Percentiles rank a stretch among this genome's conserved stretches.
phyloP scores from a whole-genome alignment of 345 rosid genomes.

The Syzygium oleosum region DNA sequence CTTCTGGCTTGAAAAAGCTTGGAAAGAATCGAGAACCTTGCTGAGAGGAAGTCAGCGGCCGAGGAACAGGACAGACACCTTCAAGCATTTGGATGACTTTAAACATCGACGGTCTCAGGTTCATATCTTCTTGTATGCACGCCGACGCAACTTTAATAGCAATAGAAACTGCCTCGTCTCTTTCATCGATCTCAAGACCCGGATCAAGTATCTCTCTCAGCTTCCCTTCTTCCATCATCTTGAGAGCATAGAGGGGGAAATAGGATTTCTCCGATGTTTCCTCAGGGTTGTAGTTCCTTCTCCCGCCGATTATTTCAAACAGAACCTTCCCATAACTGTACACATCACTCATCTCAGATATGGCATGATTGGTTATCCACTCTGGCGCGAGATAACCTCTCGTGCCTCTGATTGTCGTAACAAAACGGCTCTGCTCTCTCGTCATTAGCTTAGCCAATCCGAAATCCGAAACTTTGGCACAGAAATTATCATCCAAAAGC shows the following conservation, averaged over 20 bases:
- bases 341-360: slow-evolving; percentile 91
- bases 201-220: slow-evolving; percentile 60
- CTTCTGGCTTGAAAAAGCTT: slow-evolving; percentile 39
- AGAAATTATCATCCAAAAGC: slow-evolving; percentile 66
- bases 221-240: slow-evolving; percentile 88
- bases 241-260: slow-evolving; percentile 81
- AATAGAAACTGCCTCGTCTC: slow-evolving; percentile 37
- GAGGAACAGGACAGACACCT: slow-evolving; percentile 53
- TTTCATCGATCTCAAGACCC: slow-evolving; percentile 25
- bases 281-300: slow-evolving; percentile 59
- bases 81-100: slow-evolving; percentile 96
- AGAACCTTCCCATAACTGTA: slow-evolving; percentile 88
- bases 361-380: slow-evolving; percentile 90
- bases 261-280: slow-evolving; percentile 71
- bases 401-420: slow-evolving; percentile 86
- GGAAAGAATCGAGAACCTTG: slow-evolving; percentile 52
- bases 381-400: slow-evolving; percentile 94
- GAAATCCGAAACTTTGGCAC: slow-evolving; percentile 89
- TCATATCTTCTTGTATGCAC: slow-evolving; percentile 95
- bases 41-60: slow-evolving; percentile 58
- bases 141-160: slow-evolving; percentile 76
- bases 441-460: slow-evolving; percentile 92
- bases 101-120: slow-evolving; percentile 69
- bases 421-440: slow-evolving; percentile 85
- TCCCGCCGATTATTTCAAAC: slow-evolving; percentile 80